Conservation (phyloP, 768 basidiomycete species). For the Lactarius akahatsu region DNA sequence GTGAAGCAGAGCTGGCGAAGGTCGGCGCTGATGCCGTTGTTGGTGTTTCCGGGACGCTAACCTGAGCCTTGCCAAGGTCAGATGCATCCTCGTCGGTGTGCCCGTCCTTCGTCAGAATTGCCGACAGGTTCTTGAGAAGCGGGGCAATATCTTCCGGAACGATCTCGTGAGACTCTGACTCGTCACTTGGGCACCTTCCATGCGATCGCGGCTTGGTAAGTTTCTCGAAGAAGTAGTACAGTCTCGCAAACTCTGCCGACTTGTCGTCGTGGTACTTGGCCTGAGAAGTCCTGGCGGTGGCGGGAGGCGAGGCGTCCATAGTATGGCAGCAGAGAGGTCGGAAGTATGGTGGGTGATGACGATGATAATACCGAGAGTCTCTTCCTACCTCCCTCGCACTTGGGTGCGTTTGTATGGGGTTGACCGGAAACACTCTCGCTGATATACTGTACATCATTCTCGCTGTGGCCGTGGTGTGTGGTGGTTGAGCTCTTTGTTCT, state of each 20-base stretch:
- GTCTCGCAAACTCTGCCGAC: constrained; percentile 28
- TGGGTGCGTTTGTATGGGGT: constrained; percentile 1
- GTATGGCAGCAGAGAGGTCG: not conserved
- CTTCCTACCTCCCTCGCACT: constrained; percentile 8
- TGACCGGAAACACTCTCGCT: not conserved
- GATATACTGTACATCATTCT: constrained; percentile 10
- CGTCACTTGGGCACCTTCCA: not conserved
- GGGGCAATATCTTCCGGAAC: constrained; percentile 30
- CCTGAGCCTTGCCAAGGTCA: constrained; percentile 9
- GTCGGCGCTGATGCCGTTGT: constrained; percentile 20
- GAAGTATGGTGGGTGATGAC: not conserved
- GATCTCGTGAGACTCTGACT: not conserved
- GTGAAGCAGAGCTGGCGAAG: not conserved
- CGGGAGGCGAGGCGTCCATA: constrained; percentile 10
- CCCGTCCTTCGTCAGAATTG: constrained; percentile 26
- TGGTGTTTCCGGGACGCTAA: constrained; percentile 20
- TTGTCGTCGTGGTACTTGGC: constrained; percentile 14
- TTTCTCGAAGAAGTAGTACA: constrained; percentile 31
- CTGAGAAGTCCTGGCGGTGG: not conserved
- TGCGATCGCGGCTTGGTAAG: constrained; percentile 24
- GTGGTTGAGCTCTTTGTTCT: constrained; percentile 20
- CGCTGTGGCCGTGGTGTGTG: constrained; percentile 15
- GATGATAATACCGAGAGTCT: not conserved
- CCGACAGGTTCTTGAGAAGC: constrained; percentile 25
- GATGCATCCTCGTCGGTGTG: constrained; percentile 2